phyloP scores from a whole-genome alignment of 345 rosid genomes.

The Ailanthus altissimus region DNA sequence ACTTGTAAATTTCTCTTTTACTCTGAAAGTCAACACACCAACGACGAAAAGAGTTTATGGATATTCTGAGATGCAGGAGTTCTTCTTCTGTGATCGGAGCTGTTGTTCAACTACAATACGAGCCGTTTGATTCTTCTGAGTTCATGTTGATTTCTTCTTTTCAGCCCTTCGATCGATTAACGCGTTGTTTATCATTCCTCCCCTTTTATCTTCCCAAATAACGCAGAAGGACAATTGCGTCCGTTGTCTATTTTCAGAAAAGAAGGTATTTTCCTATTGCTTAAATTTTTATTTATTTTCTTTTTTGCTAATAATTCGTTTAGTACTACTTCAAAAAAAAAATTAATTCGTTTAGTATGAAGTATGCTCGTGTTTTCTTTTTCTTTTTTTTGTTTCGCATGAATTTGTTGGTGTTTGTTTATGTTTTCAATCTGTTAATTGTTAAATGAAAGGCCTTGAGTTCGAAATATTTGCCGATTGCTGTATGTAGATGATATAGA shows the following conservation, averaged over 20 bases:
- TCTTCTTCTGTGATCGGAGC: slow-evolving; percentile 1
- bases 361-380: not conserved
- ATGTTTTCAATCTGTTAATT: not conserved
- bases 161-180: slow-evolving; percentile 9
- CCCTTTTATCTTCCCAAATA: slow-evolving; percentile 17
- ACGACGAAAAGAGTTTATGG: slow-evolving; percentile 17
- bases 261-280: slow-evolving; percentile 2
- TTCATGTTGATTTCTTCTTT: slow-evolving; percentile 8
- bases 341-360: too few relatives aligned
- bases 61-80: slow-evolving; percentile 10
- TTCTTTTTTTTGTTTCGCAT: not conserved
- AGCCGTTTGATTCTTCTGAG: slow-evolving; percentile 6
- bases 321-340: too few relatives aligned
- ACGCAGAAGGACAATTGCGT: not conserved
- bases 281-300: not conserved
- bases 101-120: not conserved
- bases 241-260: too few relatives aligned
- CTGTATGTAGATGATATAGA: not conserved
- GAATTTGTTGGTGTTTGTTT: too few relatives aligned
- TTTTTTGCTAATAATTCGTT: not conserved
- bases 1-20: not conserved
- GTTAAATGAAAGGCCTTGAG: not conserved
- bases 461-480: not conserved
- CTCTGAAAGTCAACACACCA: not conserved
- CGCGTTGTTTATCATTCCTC: slow-evolving; percentile 21